These are phyloP conservation scores for Ascochyta lentis DNA, from an alignment of 2,329 filamentous ascomycete genomes.

Conservation along the genomic window DNA sequence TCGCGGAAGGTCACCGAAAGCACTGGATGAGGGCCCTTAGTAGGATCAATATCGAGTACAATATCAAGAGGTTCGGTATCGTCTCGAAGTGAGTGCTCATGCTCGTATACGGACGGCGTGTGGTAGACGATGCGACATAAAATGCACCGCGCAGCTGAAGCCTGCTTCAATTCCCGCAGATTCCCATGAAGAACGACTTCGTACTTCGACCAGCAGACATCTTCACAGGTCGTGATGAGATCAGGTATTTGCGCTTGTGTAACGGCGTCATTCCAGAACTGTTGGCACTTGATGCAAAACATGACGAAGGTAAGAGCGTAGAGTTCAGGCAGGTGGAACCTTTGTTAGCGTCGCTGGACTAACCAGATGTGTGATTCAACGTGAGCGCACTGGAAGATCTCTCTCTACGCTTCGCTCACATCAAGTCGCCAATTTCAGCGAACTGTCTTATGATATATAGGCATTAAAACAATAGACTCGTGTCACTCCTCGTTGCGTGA, in stretches of 20 bases:
- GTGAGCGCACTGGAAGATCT: no score
- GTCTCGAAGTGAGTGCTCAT: conserved; percentile 12
- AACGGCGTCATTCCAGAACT: background rate
- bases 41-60: conserved; percentile 16
- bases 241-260: background rate
- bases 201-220: background rate
- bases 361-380: no score
- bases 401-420: no score
- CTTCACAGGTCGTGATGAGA: background rate
- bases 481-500: no score
- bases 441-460: no score
- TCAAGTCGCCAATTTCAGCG: no score
- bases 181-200: no score
- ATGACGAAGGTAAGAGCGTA: background rate
- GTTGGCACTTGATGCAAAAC: conserved; percentile 2
- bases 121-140: conserved; percentile 27
- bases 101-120: conserved; percentile 20
- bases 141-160: conserved; percentile 22
- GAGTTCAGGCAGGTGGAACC: background rate
- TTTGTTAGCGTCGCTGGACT: no score
- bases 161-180: conserved; percentile 21
- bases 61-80: conserved; percentile 22
- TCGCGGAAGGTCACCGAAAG: conserved; percentile 22
- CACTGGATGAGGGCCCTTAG: conserved; percentile 19
- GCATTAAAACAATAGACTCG: no score